Evolutionary conservation across 768 basidiomycete genomes (phyloP), one percentile per base, ranked within the genome.

Genomic region (Leccinum boreale): DNA sequence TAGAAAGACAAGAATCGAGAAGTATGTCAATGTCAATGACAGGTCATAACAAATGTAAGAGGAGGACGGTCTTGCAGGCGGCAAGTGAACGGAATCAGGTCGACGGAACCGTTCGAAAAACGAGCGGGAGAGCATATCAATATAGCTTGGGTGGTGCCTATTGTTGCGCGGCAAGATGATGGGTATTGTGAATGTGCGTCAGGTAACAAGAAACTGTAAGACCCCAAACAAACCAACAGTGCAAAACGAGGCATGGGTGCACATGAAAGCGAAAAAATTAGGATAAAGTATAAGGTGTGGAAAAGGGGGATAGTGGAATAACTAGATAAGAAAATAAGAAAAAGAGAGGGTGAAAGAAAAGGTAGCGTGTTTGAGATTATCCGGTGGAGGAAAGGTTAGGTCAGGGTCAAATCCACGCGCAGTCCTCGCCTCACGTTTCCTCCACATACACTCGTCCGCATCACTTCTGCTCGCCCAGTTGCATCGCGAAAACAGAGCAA

Each of bases 291-390:
- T 61, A 63, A 61, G 48, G 44, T 57, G 57, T 53, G 53, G 63
- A 50, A 58, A 60, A 66, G 52, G 26, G 50, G 67, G 24, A 69
- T 57, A 35, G 55, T 58, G 57, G 36, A 70, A 63, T 62, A 60
- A 61, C 65, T 70, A 70, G 69, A 70, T 70, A 67, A 58, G 56
- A 46, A 44, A 70, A 69, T 71, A 70, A 71, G 61, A 66, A 68
- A 56, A 54, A 58, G 35, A 50, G 42, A 42, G n/a, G 11, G 11
- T 19, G 42, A 66, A 68, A 67, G 53, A 54, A 58, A 58, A 59
- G 36, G 53, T 58, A 65, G 60, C 52, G 62, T 61, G 50, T 50
- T 26, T 55, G 59, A 66, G 52, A 61, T 50, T 48, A 67, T 70
- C 66, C 67, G 47, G 51, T 59, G 42, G 50, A 59, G 57, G 59